phyloP scores from a whole-genome alignment of 495 filamentous ascomycete genomes.

The Evernia prunastri region DNA sequence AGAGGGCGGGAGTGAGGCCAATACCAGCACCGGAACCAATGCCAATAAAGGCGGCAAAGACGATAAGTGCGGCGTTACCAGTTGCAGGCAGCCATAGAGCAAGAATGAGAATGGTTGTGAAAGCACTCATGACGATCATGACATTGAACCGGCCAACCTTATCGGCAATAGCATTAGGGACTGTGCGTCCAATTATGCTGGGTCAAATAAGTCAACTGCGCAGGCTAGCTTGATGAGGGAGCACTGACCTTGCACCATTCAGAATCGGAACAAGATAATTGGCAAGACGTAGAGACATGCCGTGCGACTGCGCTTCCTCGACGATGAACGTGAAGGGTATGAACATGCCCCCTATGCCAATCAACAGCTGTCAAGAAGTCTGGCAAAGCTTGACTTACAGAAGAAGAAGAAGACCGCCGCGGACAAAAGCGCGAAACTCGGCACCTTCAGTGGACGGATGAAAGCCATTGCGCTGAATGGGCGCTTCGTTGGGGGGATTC shows the following conservation, averaged over 20 bases:
- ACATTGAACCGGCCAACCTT: conserved; percentile 35
- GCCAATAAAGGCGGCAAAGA: conserved; percentile 32
- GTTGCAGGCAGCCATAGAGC: conserved; percentile 34
- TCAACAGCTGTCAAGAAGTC: too few relatives aligned
- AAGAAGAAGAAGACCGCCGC: conserved; percentile 38
- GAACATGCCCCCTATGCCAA: conserved; percentile 38
- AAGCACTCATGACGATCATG: conserved; percentile 23
- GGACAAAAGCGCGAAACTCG: conserved; percentile 49
- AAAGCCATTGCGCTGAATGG: conserved; percentile 25
- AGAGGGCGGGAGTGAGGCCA: conserved; percentile 28
- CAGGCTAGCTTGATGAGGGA: background rate
- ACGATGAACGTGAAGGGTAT: conserved; percentile 42
- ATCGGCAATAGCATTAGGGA: conserved; percentile 31
- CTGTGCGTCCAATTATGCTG: conserved; percentile 30
- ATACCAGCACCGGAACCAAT: conserved; percentile 35
- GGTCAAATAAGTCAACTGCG: too few relatives aligned
- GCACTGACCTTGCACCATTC: conserved; percentile 38
- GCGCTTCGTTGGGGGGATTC: conserved; percentile 42
- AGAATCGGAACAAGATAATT: conserved; percentile 45
- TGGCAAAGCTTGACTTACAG: too few relatives aligned
- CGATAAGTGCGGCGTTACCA: conserved; percentile 26
- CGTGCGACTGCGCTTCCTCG: conserved; percentile 32
- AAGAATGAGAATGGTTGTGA: conserved; percentile 30
- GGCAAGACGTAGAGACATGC: conserved; percentile 34
- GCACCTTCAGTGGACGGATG: conserved; percentile 49